A percentile compares a stretch with the other conserved stretches of the same genome.
phyloP scores from a whole-genome alignment of 2,329 filamentous ascomycete species.

The Xylariaceae sp. region DNA sequence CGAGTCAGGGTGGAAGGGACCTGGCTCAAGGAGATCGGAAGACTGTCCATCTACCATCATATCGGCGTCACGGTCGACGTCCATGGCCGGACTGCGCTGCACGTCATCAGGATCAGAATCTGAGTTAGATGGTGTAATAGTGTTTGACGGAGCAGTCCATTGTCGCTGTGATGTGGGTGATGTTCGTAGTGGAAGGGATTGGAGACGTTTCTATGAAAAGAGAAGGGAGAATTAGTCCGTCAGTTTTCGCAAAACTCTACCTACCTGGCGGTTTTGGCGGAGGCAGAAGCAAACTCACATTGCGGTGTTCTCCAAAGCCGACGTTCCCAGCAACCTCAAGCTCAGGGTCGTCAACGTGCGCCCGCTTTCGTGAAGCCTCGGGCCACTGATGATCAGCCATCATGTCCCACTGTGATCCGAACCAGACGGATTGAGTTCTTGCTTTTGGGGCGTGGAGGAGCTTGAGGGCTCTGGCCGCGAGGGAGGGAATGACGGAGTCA shows the following conservation, averaged over 20 bases:
- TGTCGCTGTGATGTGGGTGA: slow-evolving; percentile 39
- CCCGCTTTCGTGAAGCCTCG: slow-evolving; percentile 26
- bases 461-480: too few relatives aligned
- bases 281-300: slow-evolving; percentile 23
- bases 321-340: slow-evolving; percentile 15
- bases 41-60: slow-evolving; percentile 43
- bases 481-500: too few relatives aligned
- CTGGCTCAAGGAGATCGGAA: slow-evolving; percentile 27
- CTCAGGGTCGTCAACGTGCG: slow-evolving; percentile 26
- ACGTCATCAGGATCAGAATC: slow-evolving; percentile 39
- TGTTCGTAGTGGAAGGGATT: slow-evolving; percentile 48
- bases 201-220: slow-evolving; percentile 47
- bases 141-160: slow-evolving; percentile 26
- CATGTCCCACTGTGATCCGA: not conserved
- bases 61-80: slow-evolving; percentile 45
- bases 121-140: slow-evolving; percentile 39
- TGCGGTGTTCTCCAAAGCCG: slow-evolving; percentile 32
- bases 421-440: too few relatives aligned
- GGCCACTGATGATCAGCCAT: slow-evolving; percentile 15
- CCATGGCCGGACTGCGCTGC: slow-evolving; percentile 27
- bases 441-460: too few relatives aligned
- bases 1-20: slow-evolving; percentile 30
- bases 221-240: too few relatives aligned
- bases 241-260: not conserved
- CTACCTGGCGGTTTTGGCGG: not conserved